Evolutionary conservation across 371 early-diverging fungal species (phyloP), one percentile per base, ranked within the genome.

Genomic region (Syncephalastrum racemosum): DNA sequence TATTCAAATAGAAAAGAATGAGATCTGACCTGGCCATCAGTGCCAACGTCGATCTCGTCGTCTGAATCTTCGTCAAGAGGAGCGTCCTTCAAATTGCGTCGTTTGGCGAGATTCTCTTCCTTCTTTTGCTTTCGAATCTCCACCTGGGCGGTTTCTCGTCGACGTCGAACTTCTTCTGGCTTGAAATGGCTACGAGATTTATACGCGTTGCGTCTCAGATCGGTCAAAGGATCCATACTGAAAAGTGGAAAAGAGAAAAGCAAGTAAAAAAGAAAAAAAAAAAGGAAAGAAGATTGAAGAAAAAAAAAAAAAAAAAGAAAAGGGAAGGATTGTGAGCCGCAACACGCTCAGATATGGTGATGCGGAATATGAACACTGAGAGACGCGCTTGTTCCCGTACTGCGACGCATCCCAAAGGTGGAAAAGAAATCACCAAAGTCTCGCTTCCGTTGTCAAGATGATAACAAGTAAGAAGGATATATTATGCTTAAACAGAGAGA

Each of bases 81-180:
- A 40, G 63, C 81, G 15, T 77, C 69, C n/a, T 77, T 79, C 31
- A 85, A 72, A 73, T 93, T 95, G 59, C 98, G 86, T 66, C 94
- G 86, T 80, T 98, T 98, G 58, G 91, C 83, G 31, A 96, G 73
- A 50, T 87, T 85, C 70, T 98, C 99, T 73, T 97, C 96, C 53
- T 94, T 88, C 82, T 96, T 96, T 71, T 92, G 91, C 68, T 91
- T 92, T 53, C 99, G 88, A 70, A 98, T 87, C 78, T 95, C 95
- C 19, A 97, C 93, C 46, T 91, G 88, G 47, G 87, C 87, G 57
- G 96, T 96, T 63, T 95, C 97, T 45, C 97, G 86, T 56, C 96
- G 87, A 54, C 97, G 89, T 58, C 97, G 85, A 39, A 94, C 75
- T 68, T 98, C 97, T 48, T 98, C 99, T 41, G 89, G 79, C 67